Conservation (phyloP, 2,329 filamentous ascomycete species). For the Penicillium frequentans region DNA sequence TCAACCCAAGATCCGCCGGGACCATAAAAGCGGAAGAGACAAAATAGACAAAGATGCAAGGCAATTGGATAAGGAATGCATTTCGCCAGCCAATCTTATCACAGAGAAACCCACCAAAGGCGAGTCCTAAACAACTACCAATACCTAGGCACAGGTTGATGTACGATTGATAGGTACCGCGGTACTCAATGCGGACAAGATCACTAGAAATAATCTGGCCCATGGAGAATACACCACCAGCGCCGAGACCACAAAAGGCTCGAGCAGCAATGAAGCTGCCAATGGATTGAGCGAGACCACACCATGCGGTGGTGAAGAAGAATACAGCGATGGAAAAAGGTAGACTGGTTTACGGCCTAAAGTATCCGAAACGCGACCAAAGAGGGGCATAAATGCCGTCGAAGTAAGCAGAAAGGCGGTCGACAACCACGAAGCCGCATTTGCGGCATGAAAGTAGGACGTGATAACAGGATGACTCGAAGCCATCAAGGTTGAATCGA, state of each 20-base stretch:
- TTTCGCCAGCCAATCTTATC: conserved; percentile 44
- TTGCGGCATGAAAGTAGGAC: conserved; percentile 74
- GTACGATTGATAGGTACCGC: conserved; percentile 45
- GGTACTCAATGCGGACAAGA: conserved; percentile 69
- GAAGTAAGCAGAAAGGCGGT: conserved; percentile 76
- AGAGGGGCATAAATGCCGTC: conserved; percentile 72
- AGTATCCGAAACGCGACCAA: conserved; percentile 72
- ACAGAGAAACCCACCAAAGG: conserved; percentile 41
- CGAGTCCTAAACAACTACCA: conserved; percentile 40
- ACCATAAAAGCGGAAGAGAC: conserved; percentile 46
- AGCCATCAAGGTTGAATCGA: conserved; percentile 80
- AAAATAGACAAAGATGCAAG: conserved; percentile 47
- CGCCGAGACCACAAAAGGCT: conserved; percentile 70
- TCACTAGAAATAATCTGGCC: conserved; percentile 63
- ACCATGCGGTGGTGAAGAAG: conserved; percentile 66
- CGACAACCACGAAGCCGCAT: conserved; percentile 79
- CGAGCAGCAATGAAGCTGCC: conserved; percentile 69
- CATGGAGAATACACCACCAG: conserved; percentile 70
- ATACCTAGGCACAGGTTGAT: conserved; percentile 40
- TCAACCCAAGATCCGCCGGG: conserved; percentile 47
- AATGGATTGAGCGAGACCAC: conserved; percentile 67
- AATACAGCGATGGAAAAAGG: conserved; percentile 63
- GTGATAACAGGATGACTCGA: conserved; percentile 79
- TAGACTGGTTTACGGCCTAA: conserved; percentile 70
- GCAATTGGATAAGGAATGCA: conserved; percentile 52